Conservation (phyloP, 371 early-diverging fungal species). For the Circinella minor region DNA sequence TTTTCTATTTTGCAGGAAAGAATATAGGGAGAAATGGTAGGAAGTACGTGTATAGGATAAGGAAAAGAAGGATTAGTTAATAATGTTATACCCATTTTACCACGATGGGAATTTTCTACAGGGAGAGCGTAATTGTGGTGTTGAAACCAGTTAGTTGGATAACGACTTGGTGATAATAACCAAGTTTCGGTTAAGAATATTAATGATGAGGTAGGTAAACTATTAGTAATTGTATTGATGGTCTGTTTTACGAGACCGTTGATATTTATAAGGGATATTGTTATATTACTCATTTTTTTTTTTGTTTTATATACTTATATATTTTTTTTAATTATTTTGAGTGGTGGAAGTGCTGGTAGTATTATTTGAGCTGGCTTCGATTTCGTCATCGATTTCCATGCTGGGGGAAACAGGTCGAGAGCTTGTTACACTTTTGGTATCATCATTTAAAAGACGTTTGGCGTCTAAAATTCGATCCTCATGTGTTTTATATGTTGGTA, state of each 20-base stretch:
- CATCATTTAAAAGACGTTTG: too few relatives aligned
- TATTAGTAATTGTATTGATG: slow-evolving; percentile 17
- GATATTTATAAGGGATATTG: too few relatives aligned
- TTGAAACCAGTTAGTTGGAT: slow-evolving; percentile 18
- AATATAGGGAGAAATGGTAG: background rate
- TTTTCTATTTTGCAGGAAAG: slow-evolving; percentile 11
- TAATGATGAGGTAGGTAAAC: background rate
- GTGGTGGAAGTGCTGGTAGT: too few relatives aligned
- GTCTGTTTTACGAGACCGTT: background rate
- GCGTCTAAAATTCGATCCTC: too few relatives aligned
- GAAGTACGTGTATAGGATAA: background rate
- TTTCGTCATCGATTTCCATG: too few relatives aligned
- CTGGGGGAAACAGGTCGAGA: too few relatives aligned
- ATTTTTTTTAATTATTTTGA: too few relatives aligned
- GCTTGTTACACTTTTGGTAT: too few relatives aligned
- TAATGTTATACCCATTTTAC: slow-evolving; percentile 15
- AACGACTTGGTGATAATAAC: background rate
- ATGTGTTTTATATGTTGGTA: too few relatives aligned
- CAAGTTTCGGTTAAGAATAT: background rate
- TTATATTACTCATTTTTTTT: background rate
- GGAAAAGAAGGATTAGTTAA: slow-evolving; percentile 8
- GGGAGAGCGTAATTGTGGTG: slow-evolving; percentile 18
- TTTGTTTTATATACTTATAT: background rate
- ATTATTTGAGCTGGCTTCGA: too few relatives aligned
- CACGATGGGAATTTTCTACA: background rate